Evolutionary conservation across 352 stramenopile genomes (phyloP), one percentile per base, ranked within the genome.

Genomic region (Phytophthora pini): DNA sequence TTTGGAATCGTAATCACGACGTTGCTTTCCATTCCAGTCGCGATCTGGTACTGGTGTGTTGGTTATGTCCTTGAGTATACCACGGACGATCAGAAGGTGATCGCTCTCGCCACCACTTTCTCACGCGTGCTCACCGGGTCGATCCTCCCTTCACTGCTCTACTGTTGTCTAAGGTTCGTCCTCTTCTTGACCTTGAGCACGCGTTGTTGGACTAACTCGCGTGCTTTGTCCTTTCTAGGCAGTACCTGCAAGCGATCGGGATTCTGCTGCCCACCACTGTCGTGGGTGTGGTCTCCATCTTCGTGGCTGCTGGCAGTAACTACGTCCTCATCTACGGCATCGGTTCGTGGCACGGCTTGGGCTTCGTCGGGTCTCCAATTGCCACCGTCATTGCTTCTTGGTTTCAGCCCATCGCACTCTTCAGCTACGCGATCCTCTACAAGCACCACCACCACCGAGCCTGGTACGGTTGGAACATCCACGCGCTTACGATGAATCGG

Each of bases 331-430:
- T 94, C 50, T 87, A 92, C 56, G 83, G 83, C 22, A 58, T 84
- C 36, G 79, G 70, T 9, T 58, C 68, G 10, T 90, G 74, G 76
- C 10, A 40, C 0, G 84, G 86, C 0, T 56, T 94, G 26, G 84
- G 86, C n/a, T 94, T 92, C 44, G 52, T 90, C 29, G 86, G 86
- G n/a, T 92, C 86, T n/a, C 83, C 86, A 31, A 74, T 91, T 9
- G 85, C 86, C 15, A 94, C 86, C 0, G 86, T 92, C 11, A 50
- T 92, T n/a, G 83, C 86, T 22, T 87, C 78, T 26, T 92, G 82
- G 78, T 94, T 91, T 63, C 86, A 94, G 56, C 86, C 84, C 3
- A 66, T 72, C 13, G 74, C 82, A 11, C 76, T 92, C 45, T 80
- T 80, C 31, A 56, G 67, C 20, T 92, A 91, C 68, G 74, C 73